Conservation (phyloP, 805 yeast genomes). For the Yamadazyma insecticola region DNA sequence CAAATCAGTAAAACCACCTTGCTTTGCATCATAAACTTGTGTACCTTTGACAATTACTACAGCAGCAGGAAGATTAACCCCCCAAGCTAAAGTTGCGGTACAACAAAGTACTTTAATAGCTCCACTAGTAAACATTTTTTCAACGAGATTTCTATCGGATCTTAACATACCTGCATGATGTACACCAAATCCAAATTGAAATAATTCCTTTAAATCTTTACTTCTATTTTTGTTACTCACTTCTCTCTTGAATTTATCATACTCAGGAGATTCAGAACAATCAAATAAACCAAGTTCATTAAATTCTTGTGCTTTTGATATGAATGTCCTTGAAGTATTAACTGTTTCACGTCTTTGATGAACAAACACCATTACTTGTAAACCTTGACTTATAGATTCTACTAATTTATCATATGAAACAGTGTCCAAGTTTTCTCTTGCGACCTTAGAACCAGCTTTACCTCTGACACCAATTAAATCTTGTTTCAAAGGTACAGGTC, state of each 20-base stretch:
- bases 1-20: constrained; percentile 89
- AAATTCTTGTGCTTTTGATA: constrained; percentile 59
- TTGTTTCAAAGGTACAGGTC: constrained; percentile 93
- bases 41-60: constrained; percentile 96
- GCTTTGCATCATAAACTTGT: constrained; percentile 88
- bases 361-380: constrained; percentile 95
- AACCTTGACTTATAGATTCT: constrained; percentile 61
- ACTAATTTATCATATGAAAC: constrained; percentile 73
- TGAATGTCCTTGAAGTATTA: constrained; percentile 72
- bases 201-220: constrained; percentile 76
- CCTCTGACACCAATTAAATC: constrained; percentile 83
- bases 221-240: constrained; percentile 63
- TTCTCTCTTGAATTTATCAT: constrained; percentile 54
- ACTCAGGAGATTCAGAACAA: constrained; percentile 40
- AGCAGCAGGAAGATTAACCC: constrained; percentile 97
- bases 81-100: constrained; percentile 99
- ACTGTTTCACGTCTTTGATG: constrained; percentile 93
- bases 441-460: constrained; percentile 70
- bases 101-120: constrained; percentile 86
- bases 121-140: constrained; percentile 80
- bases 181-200: constrained; percentile 78
- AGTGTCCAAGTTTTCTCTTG: constrained; percentile 68
- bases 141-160: constrained; percentile 84
- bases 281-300: constrained; percentile 58
- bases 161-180: constrained; percentile 98